Evolutionary conservation across 805 yeast species (phyloP).

Genomic region (Zygosaccharomyces siamensis): DNA sequence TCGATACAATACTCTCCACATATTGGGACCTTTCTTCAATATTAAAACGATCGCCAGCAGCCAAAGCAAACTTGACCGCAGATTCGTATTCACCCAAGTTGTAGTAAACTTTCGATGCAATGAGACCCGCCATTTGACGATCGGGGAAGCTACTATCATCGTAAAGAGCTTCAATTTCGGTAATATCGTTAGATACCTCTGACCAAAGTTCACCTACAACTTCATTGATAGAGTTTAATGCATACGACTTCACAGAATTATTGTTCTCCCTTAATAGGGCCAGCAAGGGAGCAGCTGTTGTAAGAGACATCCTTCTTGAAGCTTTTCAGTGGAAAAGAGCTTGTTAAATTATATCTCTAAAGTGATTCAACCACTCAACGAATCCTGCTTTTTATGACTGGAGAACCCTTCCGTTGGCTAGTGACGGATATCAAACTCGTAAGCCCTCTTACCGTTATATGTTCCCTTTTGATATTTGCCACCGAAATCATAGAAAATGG

Average conservation of each 20-base stretch:
- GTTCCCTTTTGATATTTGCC: slow-evolving; percentile 18
- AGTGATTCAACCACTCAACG: background rate
- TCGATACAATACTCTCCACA: slow-evolving; percentile 88
- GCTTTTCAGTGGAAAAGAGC: background rate
- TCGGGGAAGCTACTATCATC: slow-evolving; percentile 78
- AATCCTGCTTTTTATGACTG: background rate
- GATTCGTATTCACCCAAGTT: slow-evolving; percentile 91
- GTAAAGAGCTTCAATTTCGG: slow-evolving; percentile 84
- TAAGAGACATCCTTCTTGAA: slow-evolving; percentile 40
- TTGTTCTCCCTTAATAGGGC: slow-evolving; percentile 87
- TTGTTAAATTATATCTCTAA: background rate
- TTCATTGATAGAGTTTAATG: slow-evolving; percentile 72
- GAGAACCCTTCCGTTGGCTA: background rate
- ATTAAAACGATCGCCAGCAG: slow-evolving; percentile 77
- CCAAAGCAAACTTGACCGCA: slow-evolving; percentile 82
- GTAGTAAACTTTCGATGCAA: slow-evolving; percentile 86
- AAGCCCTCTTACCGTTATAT: background rate
- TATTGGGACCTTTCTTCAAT: slow-evolving; percentile 70
- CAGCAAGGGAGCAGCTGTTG: slow-evolving; percentile 87
- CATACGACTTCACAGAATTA: slow-evolving; percentile 69
- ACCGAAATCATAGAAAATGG: slow-evolving; percentile 14
- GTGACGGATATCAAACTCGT: background rate
- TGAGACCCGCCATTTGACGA: slow-evolving; percentile 79
- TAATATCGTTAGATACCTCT: slow-evolving; percentile 85
- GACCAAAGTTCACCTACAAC: slow-evolving; percentile 95